Conservation (phyloP, 352 stramenopile species). For the Globisporangium cederbergense region DNA sequence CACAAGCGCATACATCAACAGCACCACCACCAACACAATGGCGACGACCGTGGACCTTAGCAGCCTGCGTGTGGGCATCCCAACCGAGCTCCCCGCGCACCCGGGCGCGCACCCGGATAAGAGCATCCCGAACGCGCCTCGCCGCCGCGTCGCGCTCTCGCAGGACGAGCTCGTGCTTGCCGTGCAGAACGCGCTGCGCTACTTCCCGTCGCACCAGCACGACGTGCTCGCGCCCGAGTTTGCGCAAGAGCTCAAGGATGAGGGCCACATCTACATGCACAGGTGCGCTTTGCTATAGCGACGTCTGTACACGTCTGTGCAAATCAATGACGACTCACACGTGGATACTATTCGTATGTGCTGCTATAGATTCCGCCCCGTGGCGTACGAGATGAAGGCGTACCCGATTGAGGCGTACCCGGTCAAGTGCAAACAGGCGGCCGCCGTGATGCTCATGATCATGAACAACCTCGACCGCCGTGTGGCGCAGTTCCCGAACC, state of each 20-base stretch:
- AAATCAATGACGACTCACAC: too few species aligned
- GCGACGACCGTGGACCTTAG: too few species aligned
- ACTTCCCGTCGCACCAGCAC: constrained; percentile 79
- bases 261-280: too few species aligned
- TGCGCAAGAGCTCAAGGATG: constrained; percentile 44
- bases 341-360: too few species aligned
- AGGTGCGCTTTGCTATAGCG: too few species aligned
- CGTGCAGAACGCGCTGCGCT: constrained; percentile 84
- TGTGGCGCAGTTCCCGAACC: constrained; percentile 86
- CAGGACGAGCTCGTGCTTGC: constrained; percentile 68
- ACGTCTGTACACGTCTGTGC: too few species aligned
- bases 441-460: constrained; percentile 88
- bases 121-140: constrained; percentile 49
- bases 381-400: constrained; percentile 87
- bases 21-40: too few species aligned
- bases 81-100: too few species aligned
- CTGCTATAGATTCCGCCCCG: constrained; percentile 66
- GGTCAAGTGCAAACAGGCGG: constrained; percentile 64
- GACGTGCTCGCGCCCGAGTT: constrained; percentile 75
- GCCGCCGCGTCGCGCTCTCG: constrained; percentile 51
- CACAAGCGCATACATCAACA: too few species aligned
- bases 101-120: constrained; percentile 35
- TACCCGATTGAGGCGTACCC: constrained; percentile 82
- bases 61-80: too few species aligned
- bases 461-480: constrained; percentile 89